These are phyloP conservation scores for Fusarium coicis DNA, from an alignment of 2,329 filamentous ascomycete genomes.

Conservation along the genomic window DNA sequence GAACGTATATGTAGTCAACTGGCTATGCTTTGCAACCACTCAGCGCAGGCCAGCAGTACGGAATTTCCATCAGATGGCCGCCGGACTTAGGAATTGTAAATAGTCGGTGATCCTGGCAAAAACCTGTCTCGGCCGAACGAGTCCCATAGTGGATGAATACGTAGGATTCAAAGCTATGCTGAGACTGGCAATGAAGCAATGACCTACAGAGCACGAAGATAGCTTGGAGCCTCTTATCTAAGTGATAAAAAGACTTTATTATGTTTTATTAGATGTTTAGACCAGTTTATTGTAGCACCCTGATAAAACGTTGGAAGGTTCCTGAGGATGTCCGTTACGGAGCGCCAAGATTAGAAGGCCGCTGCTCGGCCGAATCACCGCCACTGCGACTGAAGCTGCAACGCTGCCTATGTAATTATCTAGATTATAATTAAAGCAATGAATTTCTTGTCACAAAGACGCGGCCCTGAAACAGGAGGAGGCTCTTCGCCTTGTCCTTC, in stretches of 20 bases:
- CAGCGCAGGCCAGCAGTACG: rapidly evolving
- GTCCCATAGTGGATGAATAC: neutral
- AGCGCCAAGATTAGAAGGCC: neutral
- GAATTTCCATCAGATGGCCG: neutral
- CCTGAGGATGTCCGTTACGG: too few relatives aligned
- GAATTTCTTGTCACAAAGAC: neutral
- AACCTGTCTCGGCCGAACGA: neutral
- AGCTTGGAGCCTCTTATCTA: rapidly evolving
- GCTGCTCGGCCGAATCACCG: neutral
- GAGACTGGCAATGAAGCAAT: neutral
- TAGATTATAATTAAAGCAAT: neutral
- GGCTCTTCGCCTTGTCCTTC: neutral
- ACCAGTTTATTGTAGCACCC: neutral
- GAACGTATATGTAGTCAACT: too few relatives aligned
- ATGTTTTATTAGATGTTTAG: rapidly evolving
- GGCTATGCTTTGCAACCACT: neutral
- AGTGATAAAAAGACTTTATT: neutral
- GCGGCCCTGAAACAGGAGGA: neutral
- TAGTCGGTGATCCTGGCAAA: neutral
- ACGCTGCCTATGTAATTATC: too few relatives aligned
- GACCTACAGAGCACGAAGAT: neutral
- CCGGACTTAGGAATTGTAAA: neutral
- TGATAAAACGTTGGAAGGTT: neutral
- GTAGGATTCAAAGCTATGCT: rapidly evolving
- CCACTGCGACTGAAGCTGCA: neutral